Base-by-base conservation (phyloP, 192 early-diverging fungal species). In the Coemansia umbellata region DNA sequence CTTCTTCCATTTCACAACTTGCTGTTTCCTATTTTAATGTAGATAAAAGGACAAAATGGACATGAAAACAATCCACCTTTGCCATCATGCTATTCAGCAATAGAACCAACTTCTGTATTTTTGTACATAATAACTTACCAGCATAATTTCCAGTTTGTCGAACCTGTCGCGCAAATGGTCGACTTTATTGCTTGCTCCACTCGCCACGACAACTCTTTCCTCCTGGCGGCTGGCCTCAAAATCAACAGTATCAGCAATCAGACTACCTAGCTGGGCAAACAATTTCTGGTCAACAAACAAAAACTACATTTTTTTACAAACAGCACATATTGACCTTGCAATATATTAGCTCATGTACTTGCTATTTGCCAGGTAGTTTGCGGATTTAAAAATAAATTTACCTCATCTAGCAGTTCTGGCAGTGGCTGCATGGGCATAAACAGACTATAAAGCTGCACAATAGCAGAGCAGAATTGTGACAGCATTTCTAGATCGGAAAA, bases 1-100 rank as follows among this genome's bases (percentile, higher is more conserved):
- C 49, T 1, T 28, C 33, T 18, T 68, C 65, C 72, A 74, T 74
- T 23, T 67, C 31, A 24, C 40, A 39, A 19, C 71, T 74, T 31
- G 59, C 59, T 8, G 47, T 37, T 10, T 30, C 56, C 71, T 74
- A 66, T n/a, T n/a, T n/a, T n/a, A n/a, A n/a, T n/a, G n/a, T n/a
- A n/a, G n/a, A n/a, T n/a, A n/a, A n/a, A n/a, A n/a, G n/a, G n/a
- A n/a, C n/a, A n/a, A n/a, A n/a, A n/a, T n/a, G n/a, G n/a, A n/a
- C n/a, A n/a, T n/a, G n/a, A n/a, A n/a, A n/a, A n/a, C n/a, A n/a
- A n/a, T n/a, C n/a, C n/a, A n/a, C n/a, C n/a, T n/a, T n/a, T n/a
- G n/a, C n/a, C n/a, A n/a, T n/a, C n/a, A n/a, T n/a, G n/a, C n/a
- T n/a, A n/a, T n/a, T n/a, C n/a, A n/a, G n/a, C n/a, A n/a, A n/a